A percentile compares a stretch with the other conserved stretches of the same genome.
These are phyloP conservation scores for Lachancea meyersii DNA, from an alignment of 805 yeast genomes.

Conservation along the genomic window DNA sequence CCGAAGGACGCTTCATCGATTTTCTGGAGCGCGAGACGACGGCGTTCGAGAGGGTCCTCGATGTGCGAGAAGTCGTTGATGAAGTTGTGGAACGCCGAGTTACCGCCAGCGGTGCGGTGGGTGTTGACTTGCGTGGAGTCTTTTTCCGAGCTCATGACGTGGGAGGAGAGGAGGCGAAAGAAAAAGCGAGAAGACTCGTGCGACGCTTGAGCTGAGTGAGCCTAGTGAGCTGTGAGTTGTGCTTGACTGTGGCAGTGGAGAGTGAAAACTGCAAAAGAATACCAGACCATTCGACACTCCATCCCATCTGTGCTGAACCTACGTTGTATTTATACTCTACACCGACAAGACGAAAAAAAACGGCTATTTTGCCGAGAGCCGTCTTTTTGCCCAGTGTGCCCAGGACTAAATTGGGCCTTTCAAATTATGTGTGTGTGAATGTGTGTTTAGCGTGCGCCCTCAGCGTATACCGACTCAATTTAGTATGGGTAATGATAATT, in stretches of 20 bases:
- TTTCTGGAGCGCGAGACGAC: conserved; percentile 77
- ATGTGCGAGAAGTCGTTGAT: conserved; percentile 73
- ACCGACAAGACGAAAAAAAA: too few species aligned
- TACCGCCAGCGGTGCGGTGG: conserved; percentile 59
- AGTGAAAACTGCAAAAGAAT: neutral
- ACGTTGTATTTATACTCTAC: too few species aligned
- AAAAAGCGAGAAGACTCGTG: neutral
- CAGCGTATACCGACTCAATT: too few species aligned
- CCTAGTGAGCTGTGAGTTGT: too few species aligned
- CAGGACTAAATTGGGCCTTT: too few species aligned
- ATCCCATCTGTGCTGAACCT: too few species aligned
- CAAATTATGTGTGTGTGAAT: too few species aligned
- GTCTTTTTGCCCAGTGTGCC: too few species aligned
- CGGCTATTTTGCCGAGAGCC: too few species aligned
- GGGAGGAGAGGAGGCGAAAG: neutral
- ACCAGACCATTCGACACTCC: neutral
- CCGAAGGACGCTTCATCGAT: conserved; percentile 75
- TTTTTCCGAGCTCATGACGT: conserved; percentile 6
- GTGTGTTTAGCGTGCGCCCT: too few species aligned
- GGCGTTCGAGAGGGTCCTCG: conserved; percentile 80
- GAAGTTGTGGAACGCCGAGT: conserved; percentile 80
- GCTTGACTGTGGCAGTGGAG: too few species aligned
- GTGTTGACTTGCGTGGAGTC: conserved; percentile 20
- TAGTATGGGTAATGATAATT: too few species aligned
- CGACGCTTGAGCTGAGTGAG: neutral